These are phyloP conservation scores for Cornus kousa DNA, from an alignment of 148 eudicot species.

Conservation along the genomic window DNA sequence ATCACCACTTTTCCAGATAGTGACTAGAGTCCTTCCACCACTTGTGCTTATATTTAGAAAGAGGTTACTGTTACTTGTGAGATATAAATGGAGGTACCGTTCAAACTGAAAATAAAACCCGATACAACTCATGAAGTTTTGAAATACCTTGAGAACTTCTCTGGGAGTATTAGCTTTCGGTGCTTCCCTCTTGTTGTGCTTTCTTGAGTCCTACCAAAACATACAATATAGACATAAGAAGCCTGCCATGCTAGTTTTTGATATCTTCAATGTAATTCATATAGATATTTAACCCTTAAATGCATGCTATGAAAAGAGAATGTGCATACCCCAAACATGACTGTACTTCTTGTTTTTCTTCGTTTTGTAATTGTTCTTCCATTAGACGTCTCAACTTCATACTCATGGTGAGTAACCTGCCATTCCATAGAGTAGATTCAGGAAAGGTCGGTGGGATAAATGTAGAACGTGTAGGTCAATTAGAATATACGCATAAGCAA, in stretches of 20 bases:
- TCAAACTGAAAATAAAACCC: background rate
- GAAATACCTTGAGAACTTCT: constrained; percentile 50
- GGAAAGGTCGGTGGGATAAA: constrained; percentile 5
- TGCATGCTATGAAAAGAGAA: constrained; percentile 2
- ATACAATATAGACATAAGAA: background rate
- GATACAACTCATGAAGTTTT: background rate
- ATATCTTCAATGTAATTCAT: background rate
- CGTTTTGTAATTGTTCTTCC: constrained; percentile 77
- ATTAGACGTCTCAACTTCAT: constrained; percentile 90
- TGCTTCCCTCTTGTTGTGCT: constrained; percentile 57
- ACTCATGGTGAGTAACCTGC: constrained; percentile 91
- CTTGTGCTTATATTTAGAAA: background rate
- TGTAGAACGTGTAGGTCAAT: background rate
- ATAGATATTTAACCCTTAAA: background rate
- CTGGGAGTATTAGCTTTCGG: constrained; percentile 65
- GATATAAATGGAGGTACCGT: background rate
- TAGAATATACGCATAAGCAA: background rate
- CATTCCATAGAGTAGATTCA: constrained; percentile 12
- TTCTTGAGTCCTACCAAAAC: constrained; percentile 65
- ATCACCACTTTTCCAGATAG: background rate
- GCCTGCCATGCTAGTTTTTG: background rate
- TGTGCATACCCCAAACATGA: constrained; percentile 75
- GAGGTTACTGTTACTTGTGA: background rate
- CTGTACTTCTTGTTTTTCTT: constrained; percentile 86
- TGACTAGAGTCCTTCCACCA: background rate